Base-by-base conservation (phyloP, 345 rosid genomes). In the Acer yangbiense region DNA sequence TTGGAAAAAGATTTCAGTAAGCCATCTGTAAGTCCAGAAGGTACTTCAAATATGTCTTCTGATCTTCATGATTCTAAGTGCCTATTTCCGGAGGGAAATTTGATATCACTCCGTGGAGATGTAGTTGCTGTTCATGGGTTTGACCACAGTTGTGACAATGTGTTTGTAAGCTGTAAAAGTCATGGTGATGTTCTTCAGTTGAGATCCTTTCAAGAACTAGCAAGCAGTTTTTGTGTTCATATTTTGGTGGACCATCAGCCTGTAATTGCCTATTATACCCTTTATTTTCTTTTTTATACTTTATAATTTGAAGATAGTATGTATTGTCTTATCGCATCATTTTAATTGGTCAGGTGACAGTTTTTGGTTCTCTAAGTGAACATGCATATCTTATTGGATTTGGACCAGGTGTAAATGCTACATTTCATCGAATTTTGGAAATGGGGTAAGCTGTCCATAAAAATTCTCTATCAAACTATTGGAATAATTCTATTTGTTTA, bases 361-460 rank as follows among this genome's bases (percentile, higher is more conserved):
- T 93, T 54, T 84, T 80, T 78, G 92, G 97, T 82, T 83, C 84
- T 39, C 74, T 87, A 14, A 83, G 86, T 39, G 89, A 89, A 82
- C 80, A 80, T 68, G 81, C 83, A 48, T 88, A 80, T 82, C 93
- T 91, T 78, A 84, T 82, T 80, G 98, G 95, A 79, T 89, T 95
- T 72, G 92, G 93, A 48, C 86, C 90, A 64, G 91, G 93, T 73
- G 86, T 70, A 23, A 84, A 83, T 78, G 97, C 95, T 64, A 89
- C 94, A 16, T 95, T 95, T 83, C 85, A 89, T 76, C 87, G 95
- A 65, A 73, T 95, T 81, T 93, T 92, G 72, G 78, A 82, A 73
- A 74, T 77, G 16, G 73, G 93, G 98, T 95, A 86, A 78, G 73
- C 73, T 21, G 43, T 75, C 60, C 41, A 63, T 35, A 55, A 71